phyloP scores from a whole-genome alignment of 345 rosid species.

The Heritiera fomes region DNA sequence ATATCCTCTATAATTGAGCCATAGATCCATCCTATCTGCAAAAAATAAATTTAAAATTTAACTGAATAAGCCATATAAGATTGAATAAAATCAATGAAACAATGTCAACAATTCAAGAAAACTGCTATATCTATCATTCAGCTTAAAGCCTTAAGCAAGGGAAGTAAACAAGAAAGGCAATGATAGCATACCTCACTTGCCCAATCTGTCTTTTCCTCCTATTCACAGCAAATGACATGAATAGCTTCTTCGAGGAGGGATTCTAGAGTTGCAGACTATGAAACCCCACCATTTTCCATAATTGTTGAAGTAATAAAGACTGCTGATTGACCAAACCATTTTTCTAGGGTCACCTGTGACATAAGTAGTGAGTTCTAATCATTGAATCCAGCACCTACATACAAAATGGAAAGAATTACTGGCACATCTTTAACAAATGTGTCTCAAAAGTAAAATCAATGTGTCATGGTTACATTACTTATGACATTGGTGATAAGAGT shows the following conservation, averaged over 20 bases:
- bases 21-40: conserved; percentile 95
- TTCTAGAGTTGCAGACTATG: conserved; percentile 83
- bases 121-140: not conserved
- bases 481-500: conserved; percentile 9
- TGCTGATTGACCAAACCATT: conserved; percentile 86
- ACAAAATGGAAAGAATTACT: not conserved
- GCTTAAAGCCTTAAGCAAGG: conserved; percentile 11
- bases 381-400: conserved; percentile 4
- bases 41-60: not conserved
- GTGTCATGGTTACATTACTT: not conserved
- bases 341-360: conserved; percentile 93
- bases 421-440: not conserved
- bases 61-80: not conserved
- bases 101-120: not conserved
- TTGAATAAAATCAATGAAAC: not conserved
- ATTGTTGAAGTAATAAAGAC: conserved; percentile 91
- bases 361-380: conserved; percentile 44
- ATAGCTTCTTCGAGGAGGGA: conserved; percentile 91
- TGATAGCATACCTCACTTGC: conserved; percentile 62
- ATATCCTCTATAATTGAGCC: conserved; percentile 88
- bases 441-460: not conserved
- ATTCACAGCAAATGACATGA: conserved; percentile 95
- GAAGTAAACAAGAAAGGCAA: not conserved
- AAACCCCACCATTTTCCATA: conserved; percentile 92
- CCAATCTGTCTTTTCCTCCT: conserved; percentile 92